Percentiles rank a stretch among this genome's conserved stretches.
These are phyloP conservation scores for Fusarium penzigii DNA, from an alignment of 2,329 filamentous ascomycete genomes.

Conservation along the genomic window DNA sequence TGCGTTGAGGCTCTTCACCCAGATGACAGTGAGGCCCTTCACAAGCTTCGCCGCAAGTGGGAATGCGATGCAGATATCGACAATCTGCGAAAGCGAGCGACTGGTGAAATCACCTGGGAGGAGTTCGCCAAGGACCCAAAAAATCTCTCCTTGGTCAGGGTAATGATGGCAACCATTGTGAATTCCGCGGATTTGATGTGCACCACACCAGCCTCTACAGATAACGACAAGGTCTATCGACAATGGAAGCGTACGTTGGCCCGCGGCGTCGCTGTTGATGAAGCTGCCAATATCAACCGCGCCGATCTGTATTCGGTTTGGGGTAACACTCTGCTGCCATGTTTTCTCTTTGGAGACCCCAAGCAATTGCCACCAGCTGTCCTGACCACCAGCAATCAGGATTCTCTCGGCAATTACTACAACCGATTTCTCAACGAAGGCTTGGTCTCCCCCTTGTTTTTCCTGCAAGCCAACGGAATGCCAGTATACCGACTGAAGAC, in stretches of 20 bases:
- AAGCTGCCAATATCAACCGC: constrained; percentile 21
- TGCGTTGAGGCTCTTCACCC: neutral
- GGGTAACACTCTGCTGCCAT: constrained; percentile 24
- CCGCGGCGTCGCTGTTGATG: constrained; percentile 18
- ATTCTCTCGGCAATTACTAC: neutral
- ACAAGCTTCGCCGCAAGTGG: constrained; percentile 1
- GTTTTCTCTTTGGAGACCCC: constrained; percentile 20
- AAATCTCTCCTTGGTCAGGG: too few relatives aligned
- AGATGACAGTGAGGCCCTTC: constrained; percentile 6
- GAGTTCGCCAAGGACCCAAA: too few relatives aligned
- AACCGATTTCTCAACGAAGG: constrained; percentile 8
- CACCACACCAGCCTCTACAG: constrained; percentile 3
- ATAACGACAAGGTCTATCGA: neutral
- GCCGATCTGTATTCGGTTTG: constrained; percentile 21
- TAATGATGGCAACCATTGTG: too few relatives aligned
- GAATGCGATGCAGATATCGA: too few relatives aligned
- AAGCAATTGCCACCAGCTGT: constrained; percentile 14
- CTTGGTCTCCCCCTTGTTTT: neutral
- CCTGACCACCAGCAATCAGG: neutral
- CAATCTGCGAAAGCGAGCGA: too few relatives aligned
- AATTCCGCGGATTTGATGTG: constrained; percentile 15
- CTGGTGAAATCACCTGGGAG: too few relatives aligned
- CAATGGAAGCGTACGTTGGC: neutral
- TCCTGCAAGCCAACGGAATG: neutral
- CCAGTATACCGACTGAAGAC: constrained; percentile 1